These are phyloP conservation scores for Eucalyptus brandiana DNA, from an alignment of 345 rosid genomes.

Conservation along the genomic window DNA sequence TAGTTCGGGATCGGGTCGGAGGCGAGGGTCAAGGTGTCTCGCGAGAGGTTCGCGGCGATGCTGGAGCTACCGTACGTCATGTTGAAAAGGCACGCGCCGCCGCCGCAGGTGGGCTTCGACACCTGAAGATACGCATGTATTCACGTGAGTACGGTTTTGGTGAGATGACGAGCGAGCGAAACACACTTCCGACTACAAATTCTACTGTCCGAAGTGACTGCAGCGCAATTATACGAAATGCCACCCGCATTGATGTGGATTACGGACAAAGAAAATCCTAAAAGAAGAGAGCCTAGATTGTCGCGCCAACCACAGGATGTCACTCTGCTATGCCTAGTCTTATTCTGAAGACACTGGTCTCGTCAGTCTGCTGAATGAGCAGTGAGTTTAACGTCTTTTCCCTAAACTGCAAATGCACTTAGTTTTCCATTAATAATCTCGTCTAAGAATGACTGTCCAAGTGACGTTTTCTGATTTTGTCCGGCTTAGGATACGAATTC, in stretches of 20 bases:
- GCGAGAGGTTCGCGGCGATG: conserved; percentile 58
- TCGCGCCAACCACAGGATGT: neutral
- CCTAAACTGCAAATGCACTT: neutral
- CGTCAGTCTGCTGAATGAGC: neutral
- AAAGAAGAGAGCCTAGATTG: neutral
- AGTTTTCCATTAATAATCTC: neutral
- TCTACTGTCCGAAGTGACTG: neutral
- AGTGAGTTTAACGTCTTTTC: neutral
- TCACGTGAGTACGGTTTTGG: neutral
- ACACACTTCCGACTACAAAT: neutral
- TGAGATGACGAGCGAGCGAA: neutral
- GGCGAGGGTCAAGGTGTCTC: conserved; percentile 52
- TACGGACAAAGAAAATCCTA: neutral
- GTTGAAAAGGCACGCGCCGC: conserved; percentile 63
- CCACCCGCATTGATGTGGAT: neutral
- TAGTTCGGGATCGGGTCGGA: conserved; percentile 51
- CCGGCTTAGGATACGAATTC: neutral
- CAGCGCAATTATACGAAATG: neutral
- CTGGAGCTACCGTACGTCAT: conserved; percentile 71
- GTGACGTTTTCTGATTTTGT: neutral
- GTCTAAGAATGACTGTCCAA: neutral
- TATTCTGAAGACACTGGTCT: neutral
- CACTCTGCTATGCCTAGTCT: neutral
- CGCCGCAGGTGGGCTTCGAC: conserved; percentile 55
- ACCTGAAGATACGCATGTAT: conserved; percentile 21